Base-by-base conservation (phyloP, 2,329 filamentous ascomycete species). In the Talaromyces islandicus region DNA sequence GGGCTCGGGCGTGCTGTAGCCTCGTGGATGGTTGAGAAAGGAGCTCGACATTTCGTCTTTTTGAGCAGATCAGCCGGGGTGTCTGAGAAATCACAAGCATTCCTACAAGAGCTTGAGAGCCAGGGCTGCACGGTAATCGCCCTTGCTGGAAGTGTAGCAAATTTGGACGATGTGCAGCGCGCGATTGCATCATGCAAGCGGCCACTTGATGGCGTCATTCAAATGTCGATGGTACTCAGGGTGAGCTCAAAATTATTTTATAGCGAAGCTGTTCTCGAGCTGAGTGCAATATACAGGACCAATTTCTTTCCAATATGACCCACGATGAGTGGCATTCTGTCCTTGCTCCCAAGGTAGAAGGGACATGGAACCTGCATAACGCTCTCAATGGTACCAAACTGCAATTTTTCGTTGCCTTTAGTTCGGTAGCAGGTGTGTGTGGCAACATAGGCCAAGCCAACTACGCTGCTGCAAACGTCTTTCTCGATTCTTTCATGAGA, bases 1-100 rank as follows among this genome's bases (percentile, higher is more conserved):
- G 85, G 84, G 7, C 74, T 87, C 0, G 85, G 84, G 0, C 75
- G 77, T 32, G 80, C 77, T 63, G 79, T 86, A 41, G 78, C 82
- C 2, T 72, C 76, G 56, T 75, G 83, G 56, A 74, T 87, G 57
- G 72, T 75, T 14, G 66, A 69, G 7, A 77, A 79, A 14, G 85
- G 85, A 1, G 84, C 78, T 1, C 77, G 72, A n/a, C 71, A 83
- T 59, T 63, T 87, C 7, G 78, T 80, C 2, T 82, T 19, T 21
- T 46, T 46, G 21, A 19, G n/a, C 21, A 11, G 41, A 12, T 46
- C 41, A 21, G 41, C 17, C 7, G 41, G 41, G 9, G 7, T 3
- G 7, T 46, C 41, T 19, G 41, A 46, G 7, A 21, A 46, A 19
- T n/a, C 17, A 9, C 41, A 21, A 12, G 41, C 41, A 7, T 46